These are phyloP conservation scores for Acacia melanoxylon DNA, from an alignment of 306 rosid genomes.

Conservation along the genomic window DNA sequence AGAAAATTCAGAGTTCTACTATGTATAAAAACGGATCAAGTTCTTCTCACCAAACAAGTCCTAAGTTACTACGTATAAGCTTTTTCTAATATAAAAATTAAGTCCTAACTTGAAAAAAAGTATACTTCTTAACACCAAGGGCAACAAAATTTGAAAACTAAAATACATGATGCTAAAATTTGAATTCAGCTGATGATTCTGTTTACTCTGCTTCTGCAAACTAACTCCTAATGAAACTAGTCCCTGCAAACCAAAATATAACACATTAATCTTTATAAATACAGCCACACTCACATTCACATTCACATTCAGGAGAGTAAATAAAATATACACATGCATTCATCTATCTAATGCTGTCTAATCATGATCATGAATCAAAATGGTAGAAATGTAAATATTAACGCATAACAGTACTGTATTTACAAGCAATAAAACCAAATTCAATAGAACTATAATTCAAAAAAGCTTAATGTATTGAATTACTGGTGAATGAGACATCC, in stretches of 20 bases:
- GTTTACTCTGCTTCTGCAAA: background rate
- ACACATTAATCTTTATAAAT: background rate
- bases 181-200: conserved; percentile 3
- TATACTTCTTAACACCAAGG: background rate
- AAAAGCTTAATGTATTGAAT: background rate
- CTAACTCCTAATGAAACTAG: background rate
- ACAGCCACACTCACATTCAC: background rate
- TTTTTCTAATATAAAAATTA: background rate
- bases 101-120: background rate
- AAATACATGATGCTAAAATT: background rate
- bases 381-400: background rate
- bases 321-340: background rate
- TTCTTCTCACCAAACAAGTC: background rate
- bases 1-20: too few relatives aligned
- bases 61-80: background rate
- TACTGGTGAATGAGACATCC: background rate
- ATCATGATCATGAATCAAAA: background rate
- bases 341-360: background rate
- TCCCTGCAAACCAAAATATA: background rate
- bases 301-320: background rate
- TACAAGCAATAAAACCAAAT: background rate
- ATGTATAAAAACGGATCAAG: background rate
- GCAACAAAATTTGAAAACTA: background rate
- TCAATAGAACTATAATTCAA: background rate
- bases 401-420: background rate